Evolutionary conservation across 2,329 filamentous ascomycete genomes (phyloP), one percentile per base, ranked within the genome.

Genomic region (Penicillium sclerotigenum): DNA sequence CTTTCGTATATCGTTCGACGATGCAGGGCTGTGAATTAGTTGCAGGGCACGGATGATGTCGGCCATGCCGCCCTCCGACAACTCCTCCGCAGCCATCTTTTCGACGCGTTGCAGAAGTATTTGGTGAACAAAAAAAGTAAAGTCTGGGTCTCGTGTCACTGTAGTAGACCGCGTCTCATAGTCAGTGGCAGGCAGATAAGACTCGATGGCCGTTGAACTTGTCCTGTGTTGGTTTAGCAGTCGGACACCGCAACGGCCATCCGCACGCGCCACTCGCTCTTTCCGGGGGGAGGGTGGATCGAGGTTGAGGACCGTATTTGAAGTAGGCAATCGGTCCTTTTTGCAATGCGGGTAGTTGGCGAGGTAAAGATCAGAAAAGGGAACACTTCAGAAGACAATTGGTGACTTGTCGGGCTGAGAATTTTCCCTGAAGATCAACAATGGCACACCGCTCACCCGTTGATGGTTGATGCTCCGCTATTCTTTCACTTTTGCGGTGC

Each of bases 41-140:
- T 94, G 85, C 64, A 99, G 85, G 38, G 94, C 94, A 68, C 89
- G 84, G 68, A 91, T 85, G 62, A 97, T 94, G 52, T 75, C 75
- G 59, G 70, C 66, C 65, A 75, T 73, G 57, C 71, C 70, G 58
- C 67, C 67, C 57, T 72, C 72, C 26, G 70, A 70, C 47, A 73
- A 60, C 57, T 71, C 71, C 60, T 71, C 69, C 29, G 68, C 65
- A 46, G 68, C 67, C 72, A 74, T 75, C 24, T 58, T 54, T 54
- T 45, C 38, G 37, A 52, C 57, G 45, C 48, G 52, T 47, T 49
- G 36, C 51, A 26, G 34, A 37, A 50, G 22, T 34, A 29, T 36
- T 38, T 34, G 14, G 38, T 18, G 38, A 51, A 40, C n/a, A 40
- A 33, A 43, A 43, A 29, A 46, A 34, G 13, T 46, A 5, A 29